Base-by-base conservation (phyloP, 306 rosid species). In the Erythrophleum fordii region DNA sequence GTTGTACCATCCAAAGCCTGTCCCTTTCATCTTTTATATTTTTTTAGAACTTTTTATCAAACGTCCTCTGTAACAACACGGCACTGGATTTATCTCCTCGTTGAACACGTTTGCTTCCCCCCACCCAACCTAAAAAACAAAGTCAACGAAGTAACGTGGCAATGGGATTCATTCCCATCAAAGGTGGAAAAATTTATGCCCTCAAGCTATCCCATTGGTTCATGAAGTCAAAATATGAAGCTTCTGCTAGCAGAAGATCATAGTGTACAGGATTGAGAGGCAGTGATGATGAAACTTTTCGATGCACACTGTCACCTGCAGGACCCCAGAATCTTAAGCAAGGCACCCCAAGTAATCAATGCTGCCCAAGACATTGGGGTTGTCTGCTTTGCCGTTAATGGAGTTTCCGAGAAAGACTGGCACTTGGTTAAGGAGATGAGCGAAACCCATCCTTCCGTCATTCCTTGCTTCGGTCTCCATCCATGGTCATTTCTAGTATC, bases 241-340 rank as follows among this genome's bases (percentile, higher is more conserved):
- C 8, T 53, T 53, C 26, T 20, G 60, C 11, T 42, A 0, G 46
- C 46, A 5, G 60, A 20, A 53, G 59, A 53, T 53, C 12, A 1
- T 53, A 39, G 31, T 18, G 17, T 22, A 28, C 42, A 44, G 25
- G n/a, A 6, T 34, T 73, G 79, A 35, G n/a, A 14, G 62, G 65
- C 45, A n/a, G 41, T 41, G 72, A 86, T 65, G 80, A 76, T 92
- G 91, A 89, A 87, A 75, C 78, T 95, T 16, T 90, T 95, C 64
- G 97, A 95, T 65, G 94, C 97, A 0, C 97, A 95, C 86, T 93
- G 97, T 84, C 97, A 92, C 76, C 87, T 93, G 14, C 97, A 95
- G 68, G 95, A 95, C 81, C 88, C 97, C 72, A 91, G 92, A 88
- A 88, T 93, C 78, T 53, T 88, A 23, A 64, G 78, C 80, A 89